phyloP scores from a whole-genome alignment of 306 rosid genomes.

The Adenanthera pavonina region DNA sequence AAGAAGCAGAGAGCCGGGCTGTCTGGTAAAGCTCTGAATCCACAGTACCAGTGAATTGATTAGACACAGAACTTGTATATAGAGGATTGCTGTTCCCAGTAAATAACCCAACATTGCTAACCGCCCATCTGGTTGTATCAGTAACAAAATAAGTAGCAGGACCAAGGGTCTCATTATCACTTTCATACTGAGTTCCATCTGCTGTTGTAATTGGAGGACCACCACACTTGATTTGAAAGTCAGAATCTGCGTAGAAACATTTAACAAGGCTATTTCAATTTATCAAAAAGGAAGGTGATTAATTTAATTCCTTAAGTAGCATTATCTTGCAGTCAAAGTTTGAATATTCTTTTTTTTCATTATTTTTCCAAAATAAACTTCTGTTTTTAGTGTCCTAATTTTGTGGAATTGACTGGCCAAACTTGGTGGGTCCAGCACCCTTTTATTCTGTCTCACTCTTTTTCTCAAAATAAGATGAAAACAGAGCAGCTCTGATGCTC shows the following conservation, averaged over 20 bases:
- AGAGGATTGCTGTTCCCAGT: slow-evolving; percentile 31
- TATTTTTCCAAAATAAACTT: too few species aligned
- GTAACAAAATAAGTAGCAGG: slow-evolving; percentile 74
- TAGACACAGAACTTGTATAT: slow-evolving; percentile 40
- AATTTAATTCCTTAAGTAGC: too few species aligned
- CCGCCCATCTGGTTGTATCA: slow-evolving; percentile 64
- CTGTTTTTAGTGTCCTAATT: too few species aligned
- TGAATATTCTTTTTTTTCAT: too few species aligned
- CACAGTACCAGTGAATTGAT: slow-evolving; percentile 57
- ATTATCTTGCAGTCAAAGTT: neutral
- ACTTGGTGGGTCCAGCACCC: too few species aligned
- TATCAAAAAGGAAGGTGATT: neutral
- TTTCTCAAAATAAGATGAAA: too few species aligned
- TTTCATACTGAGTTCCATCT: slow-evolving; percentile 49
- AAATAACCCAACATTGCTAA: slow-evolving; percentile 74
- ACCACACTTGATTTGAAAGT: slow-evolving; percentile 76
- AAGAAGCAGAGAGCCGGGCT: slow-evolving; percentile 78
- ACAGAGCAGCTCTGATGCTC: too few species aligned
- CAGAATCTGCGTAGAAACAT: slow-evolving; percentile 55
- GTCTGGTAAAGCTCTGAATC: slow-evolving; percentile 70
- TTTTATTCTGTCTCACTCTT: too few species aligned
- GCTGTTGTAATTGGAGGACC: slow-evolving; percentile 55
- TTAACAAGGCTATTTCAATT: neutral
- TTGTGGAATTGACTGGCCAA: too few species aligned
- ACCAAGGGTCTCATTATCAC: slow-evolving; percentile 68